These are phyloP conservation scores for Phytophthora fragariae DNA, from an alignment of 352 stramenopile genomes.

Conservation along the genomic window DNA sequence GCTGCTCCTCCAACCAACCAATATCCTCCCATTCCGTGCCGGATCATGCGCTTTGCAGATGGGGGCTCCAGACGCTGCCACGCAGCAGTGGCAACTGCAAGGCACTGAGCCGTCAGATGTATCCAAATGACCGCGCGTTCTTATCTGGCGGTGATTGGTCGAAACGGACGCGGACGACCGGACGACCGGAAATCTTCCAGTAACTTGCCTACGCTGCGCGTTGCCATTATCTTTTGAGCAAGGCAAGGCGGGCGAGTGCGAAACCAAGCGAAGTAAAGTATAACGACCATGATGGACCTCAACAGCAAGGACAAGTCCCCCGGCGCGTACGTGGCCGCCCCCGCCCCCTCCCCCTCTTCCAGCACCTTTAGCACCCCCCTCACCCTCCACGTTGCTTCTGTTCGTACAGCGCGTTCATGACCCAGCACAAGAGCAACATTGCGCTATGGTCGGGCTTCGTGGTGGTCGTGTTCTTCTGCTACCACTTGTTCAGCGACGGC, in stretches of 20 bases:
- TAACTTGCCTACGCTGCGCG: constrained; percentile 1
- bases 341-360: not conserved
- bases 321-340: constrained; percentile 47
- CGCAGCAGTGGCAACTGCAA: not conserved
- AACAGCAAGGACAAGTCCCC: constrained; percentile 64
- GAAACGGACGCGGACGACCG: constrained; percentile 3
- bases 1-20: not conserved
- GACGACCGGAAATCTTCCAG: constrained; percentile 40
- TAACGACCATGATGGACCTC: constrained; percentile 49
- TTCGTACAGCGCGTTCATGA: constrained; percentile 66
- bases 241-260: constrained; percentile 1
- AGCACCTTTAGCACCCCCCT: not conserved
- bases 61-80: not conserved
- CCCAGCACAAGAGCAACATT: constrained; percentile 95
- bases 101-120: not conserved
- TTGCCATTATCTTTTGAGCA: constrained; percentile 33
- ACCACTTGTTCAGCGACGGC: constrained; percentile 96
- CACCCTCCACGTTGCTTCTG: not conserved
- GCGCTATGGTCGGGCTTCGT: constrained; percentile 97
- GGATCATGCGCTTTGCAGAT: not conserved
- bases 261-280: not conserved
- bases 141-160: constrained; percentile 14
- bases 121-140: constrained; percentile 19
- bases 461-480: constrained; percentile 94
- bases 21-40: not conserved